Evolutionary conservation across 1,139 yeast species (phyloP), one percentile per base, ranked within the genome.

Genomic region (Petasospora fabianii): DNA sequence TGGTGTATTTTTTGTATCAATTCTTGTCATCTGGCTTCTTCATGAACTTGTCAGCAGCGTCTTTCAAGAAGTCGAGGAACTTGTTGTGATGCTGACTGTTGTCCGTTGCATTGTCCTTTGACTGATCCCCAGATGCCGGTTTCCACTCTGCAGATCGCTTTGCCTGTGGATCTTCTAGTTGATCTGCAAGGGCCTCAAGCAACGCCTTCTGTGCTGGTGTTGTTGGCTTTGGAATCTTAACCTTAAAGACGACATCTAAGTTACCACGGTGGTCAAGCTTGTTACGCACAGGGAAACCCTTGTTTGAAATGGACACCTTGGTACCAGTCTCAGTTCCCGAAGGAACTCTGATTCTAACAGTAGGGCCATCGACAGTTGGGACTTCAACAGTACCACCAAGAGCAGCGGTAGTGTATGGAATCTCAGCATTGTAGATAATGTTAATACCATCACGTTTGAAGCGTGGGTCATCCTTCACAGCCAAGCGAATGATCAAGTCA

Each of bases 381-480:
- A 92, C 79, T 34, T 83, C 77, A 21, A 92, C 74, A 38, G 78
- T 80, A 26, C 99, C 99, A 43, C 99, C 99, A 35, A 92, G 69
- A 0, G 96, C 92, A 3, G 98, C 98, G 0, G 98, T 92, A 1
- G 98, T 92, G 80, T 88, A 85, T 35, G 94, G 83, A 39, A 92
- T 79, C 33, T 77, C 77, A 37, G 81, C 78, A 27, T 71, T 68
- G 54, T 78, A 73, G 42, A 84, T 61, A 47, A 92, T 71, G 54
- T 84, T 78, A 44, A 74, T 69, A 31, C 84, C 84, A 27, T 68
- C 69, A 38, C 96, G 74, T 35, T 70, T 68, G 63, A 90, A 92
- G 26, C 69, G 63, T 24, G 80, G 73, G 58, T 92, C 97, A 24
- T 80, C 79, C 50, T 74, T 70, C 19, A 92, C 95, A 51, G 79